These are phyloP conservation scores for Cryomyces antarcticus DNA, from an alignment of 495 filamentous ascomycete genomes.

Conservation along the genomic window DNA sequence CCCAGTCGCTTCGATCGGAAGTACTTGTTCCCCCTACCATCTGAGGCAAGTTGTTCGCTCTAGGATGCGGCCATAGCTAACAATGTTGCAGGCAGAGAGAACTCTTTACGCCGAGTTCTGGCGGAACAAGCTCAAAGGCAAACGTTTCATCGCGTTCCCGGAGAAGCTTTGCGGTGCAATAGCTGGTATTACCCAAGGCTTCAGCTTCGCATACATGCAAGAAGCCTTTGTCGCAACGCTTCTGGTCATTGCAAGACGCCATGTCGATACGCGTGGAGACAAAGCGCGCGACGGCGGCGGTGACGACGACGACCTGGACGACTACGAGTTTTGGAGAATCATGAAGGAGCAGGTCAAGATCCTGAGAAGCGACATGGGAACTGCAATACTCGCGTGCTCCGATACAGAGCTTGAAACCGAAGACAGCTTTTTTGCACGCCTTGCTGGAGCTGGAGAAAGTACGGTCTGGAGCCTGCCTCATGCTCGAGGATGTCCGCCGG, in stretches of 20 bases:
- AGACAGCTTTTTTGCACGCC: too few species aligned
- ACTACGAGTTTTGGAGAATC: slow-evolving; percentile 17
- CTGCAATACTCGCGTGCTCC: too few species aligned
- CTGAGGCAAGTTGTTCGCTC: neutral
- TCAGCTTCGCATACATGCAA: slow-evolving; percentile 12
- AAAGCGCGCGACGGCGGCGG: neutral
- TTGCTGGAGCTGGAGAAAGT: too few species aligned
- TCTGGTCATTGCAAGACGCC: slow-evolving; percentile 6
- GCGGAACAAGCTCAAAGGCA: slow-evolving; percentile 11
- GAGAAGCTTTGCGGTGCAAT: slow-evolving; percentile 7
- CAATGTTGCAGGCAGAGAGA: neutral
- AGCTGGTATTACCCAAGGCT: slow-evolving; percentile 7
- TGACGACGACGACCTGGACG: slow-evolving; percentile 8
- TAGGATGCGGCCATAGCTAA: neutral
- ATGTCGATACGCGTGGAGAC: neutral
- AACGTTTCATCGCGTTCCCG: slow-evolving; percentile 7
- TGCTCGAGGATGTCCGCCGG: too few species aligned
- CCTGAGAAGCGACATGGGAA: slow-evolving; percentile 13
- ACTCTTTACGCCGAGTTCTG: slow-evolving; percentile 16
- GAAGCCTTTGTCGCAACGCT: slow-evolving; percentile 13
- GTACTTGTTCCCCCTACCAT: slow-evolving; percentile 16
- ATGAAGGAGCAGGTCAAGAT: slow-evolving; percentile 15
- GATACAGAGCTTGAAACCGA: too few species aligned
- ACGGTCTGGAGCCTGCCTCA: too few species aligned
- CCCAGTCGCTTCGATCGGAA: slow-evolving; percentile 21